phyloP scores from a whole-genome alignment of 2,329 filamentous ascomycete species.

The Aspergillus japonicus region DNA sequence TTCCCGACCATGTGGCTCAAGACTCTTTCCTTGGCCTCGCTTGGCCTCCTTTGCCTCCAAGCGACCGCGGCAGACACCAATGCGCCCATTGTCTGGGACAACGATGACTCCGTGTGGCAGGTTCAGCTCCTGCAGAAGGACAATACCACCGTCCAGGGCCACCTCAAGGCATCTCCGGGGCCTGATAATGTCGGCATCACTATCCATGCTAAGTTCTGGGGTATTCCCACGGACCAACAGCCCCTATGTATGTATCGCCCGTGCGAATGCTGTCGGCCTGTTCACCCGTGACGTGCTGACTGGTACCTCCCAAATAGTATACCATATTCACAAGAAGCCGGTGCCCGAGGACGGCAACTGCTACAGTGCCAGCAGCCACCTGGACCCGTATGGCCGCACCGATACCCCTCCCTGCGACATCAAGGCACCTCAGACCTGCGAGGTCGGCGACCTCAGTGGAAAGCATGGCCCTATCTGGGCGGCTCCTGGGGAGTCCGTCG shows the following conservation, averaged over 20 bases:
- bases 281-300: neutral
- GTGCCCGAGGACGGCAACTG: conserved; percentile 70
- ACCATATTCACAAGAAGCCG: conserved; percentile 68
- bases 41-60: conserved; percentile 14
- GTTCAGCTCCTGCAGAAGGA: conserved; percentile 56
- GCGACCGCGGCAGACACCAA: conserved; percentile 7
- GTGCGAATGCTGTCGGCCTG: conserved; percentile 1
- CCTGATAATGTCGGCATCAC: conserved; percentile 55
- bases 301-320: conserved; percentile 43
- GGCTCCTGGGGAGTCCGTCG: conserved; percentile 40
- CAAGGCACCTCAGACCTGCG: conserved; percentile 61
- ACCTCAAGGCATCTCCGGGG: conserved; percentile 47
- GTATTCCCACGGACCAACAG: conserved; percentile 56
- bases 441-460: conserved; percentile 74
- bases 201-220: conserved; percentile 57
- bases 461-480: conserved; percentile 65
- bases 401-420: conserved; percentile 62
- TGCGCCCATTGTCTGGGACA: conserved; percentile 53
- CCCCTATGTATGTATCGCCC: conserved; percentile 56
- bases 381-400: conserved; percentile 68
- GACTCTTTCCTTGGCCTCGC: conserved; percentile 6
- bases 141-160: conserved; percentile 57
- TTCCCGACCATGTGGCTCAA: conserved; percentile 10
- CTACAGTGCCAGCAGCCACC: conserved; percentile 63
- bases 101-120: conserved; percentile 58